A percentile compares a stretch with the other conserved stretches of the same genome.
These are phyloP conservation scores for Penicillium sp. DNA, from an alignment of 2,329 filamentous ascomycete genomes.

Conservation along the genomic window DNA sequence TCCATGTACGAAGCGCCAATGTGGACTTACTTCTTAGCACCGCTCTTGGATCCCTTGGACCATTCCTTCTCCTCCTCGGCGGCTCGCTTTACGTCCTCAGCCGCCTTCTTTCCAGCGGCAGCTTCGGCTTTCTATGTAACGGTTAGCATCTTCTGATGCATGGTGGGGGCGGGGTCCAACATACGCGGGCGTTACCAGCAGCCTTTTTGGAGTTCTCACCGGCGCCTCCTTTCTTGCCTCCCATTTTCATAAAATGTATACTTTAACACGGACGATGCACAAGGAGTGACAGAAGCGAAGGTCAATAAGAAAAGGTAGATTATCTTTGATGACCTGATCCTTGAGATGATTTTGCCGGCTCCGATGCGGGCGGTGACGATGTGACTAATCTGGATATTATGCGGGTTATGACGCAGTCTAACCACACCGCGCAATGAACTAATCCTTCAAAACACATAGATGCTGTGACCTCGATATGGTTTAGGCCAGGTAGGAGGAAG, in stretches of 20 bases:
- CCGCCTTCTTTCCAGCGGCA: constrained; percentile 73
- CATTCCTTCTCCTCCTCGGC: constrained; percentile 71
- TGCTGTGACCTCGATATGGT: too few relatives aligned
- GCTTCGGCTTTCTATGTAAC: constrained; percentile 74
- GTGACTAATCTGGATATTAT: constrained; percentile 5
- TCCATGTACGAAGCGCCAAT: not conserved
- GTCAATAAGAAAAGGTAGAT: constrained; percentile 14
- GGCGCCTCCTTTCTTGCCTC: constrained; percentile 58
- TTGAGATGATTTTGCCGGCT: constrained; percentile 22
- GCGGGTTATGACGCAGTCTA: too few relatives aligned
- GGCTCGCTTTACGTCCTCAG: constrained; percentile 61
- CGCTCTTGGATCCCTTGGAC: constrained; percentile 79
- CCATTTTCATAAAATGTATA: constrained; percentile 52
- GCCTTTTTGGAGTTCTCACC: constrained; percentile 84
- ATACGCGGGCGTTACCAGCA: constrained; percentile 67
- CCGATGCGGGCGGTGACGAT: constrained; percentile 22
- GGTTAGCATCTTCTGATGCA: constrained; percentile 16
- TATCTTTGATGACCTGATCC: constrained; percentile 22
- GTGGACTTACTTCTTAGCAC: constrained; percentile 68
- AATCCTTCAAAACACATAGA: too few relatives aligned
- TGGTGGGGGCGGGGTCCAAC: constrained; percentile 26
- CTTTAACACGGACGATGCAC: constrained; percentile 1
- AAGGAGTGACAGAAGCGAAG: not conserved
- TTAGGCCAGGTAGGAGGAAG: too few relatives aligned
- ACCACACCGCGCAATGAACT: too few relatives aligned